Evolutionary conservation across 495 filamentous ascomycete genomes (phyloP).

Genomic region (Penicillium ucsense): DNA sequence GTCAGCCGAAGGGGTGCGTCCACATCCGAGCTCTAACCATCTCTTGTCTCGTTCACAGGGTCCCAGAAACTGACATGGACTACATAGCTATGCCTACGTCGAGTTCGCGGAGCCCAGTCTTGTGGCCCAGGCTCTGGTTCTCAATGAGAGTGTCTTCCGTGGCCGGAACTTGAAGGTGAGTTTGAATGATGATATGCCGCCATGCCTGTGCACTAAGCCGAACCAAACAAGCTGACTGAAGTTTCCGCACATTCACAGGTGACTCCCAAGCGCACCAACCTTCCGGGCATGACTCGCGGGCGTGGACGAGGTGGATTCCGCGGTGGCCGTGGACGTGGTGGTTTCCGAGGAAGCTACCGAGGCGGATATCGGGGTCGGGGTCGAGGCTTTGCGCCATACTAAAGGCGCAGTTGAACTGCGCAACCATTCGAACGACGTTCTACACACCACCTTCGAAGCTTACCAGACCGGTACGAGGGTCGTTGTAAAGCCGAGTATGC

Average conservation of each 20-base stretch:
- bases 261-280: conserved; percentile 92
- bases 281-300: conserved; percentile 85
- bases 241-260: conserved; percentile 43
- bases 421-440: neutral
- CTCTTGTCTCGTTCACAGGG: neutral
- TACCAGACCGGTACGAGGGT: too few relatives aligned
- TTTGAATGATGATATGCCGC: neutral
- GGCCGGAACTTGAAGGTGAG: conserved; percentile 87
- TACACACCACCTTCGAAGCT: too few relatives aligned
- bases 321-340: conserved; percentile 57
- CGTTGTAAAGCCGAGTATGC: too few relatives aligned
- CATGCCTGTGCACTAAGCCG: neutral
- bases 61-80: neutral
- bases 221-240: neutral
- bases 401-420: conserved; percentile 12
- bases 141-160: conserved; percentile 96
- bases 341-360: conserved; percentile 68
- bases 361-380: conserved; percentile 70
- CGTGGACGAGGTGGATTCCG: conserved; percentile 61
- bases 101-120: conserved; percentile 94
- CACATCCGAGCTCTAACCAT: too few relatives aligned
- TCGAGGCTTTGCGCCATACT: conserved; percentile 77
- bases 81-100: conserved; percentile 86
- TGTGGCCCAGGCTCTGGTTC: conserved; percentile 83
- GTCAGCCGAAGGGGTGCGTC: conserved; percentile 92